Base-by-base conservation (phyloP, 306 rosid genomes). In the Betula pendula region DNA sequence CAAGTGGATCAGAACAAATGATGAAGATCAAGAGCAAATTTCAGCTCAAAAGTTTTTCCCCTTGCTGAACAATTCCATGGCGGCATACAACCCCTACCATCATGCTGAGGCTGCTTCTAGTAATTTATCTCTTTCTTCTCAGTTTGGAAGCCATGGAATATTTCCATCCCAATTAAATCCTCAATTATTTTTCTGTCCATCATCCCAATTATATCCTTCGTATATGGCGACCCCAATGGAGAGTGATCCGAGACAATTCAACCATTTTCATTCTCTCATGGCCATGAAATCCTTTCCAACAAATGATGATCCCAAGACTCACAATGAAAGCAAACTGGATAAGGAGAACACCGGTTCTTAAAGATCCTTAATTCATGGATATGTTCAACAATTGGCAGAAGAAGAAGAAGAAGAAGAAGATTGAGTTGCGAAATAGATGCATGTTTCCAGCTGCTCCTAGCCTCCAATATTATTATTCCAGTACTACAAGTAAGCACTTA, bases 11-110 rank as follows among this genome's bases (percentile, higher is more conserved):
- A 87, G 83, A 79, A 49, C 81, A 53, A 68, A 73, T 78, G 76
- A 83, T 6, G 72, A 76, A 44, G 71, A 50, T 38, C 42, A 38
- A 38, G 76, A 29, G 1, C 82, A 79, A 66, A 49, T 71, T 74
- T 82, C 87, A 49, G 84, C 89, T 70, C 94, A 86, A 77, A 93
- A 85, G 67, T 83, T 89, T 65, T 84, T 90, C 58, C 90, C 86
- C 13, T 22, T 86, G 68, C 50, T 83, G 5, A 90, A 79, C 81
- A 86, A 86, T 80, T 83, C 71, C 59, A 77, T 81, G 77, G 43
- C 89, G 77, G 43, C 89, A 62, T 85, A 49, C 77, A 86, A 73
- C 60, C 22, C 71, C 38, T 80, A 60, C 77, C 69, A 77, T 78
- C 51, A 71, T 74, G 79, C 80, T 3, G 87, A 81, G 71, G 86